Evolutionary conservation across 495 filamentous ascomycete species (phyloP), one percentile per base, ranked within the genome.

Genomic region (Podospora conica): DNA sequence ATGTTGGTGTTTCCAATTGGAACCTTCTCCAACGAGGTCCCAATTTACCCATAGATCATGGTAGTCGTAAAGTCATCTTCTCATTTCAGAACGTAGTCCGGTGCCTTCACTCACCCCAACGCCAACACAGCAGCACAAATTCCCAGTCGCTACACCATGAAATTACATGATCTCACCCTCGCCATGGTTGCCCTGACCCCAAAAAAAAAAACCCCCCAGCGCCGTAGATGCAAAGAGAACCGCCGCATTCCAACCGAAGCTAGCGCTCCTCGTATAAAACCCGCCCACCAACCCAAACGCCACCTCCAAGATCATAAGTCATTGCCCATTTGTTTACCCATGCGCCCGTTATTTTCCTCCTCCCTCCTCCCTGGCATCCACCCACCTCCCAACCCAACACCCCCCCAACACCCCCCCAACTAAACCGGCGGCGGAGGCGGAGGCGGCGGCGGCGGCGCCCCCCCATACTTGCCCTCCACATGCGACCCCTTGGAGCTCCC

Each of bases 401-500:
- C 33, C 33, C 2, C 6, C 33, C 15, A 48, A 48, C 8, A 29
- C 12, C 33, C 0, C 33, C 4, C 3, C 12, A 3, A 12, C 33
- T 48, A 48, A n/a, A 48, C 40, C 40, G 40, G 40, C 10, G 56
- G 28, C 22, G 28, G 28, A n/a, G 59, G 59, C 59, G 59, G 59
- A 6, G 61, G 61, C 15, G 61, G 61, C 1, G 53, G 40, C 23
- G 53, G 53, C 10, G 61, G 61, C 53, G 48, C 25, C 61, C 60
- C 64, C 66, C 68, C 27, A 54, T 63, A 18, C 61, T n/a, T 40
- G 21, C 22, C 58, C 58, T 18, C 58, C 18, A 18, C 58, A 28
- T 72, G 68, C 3, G 72, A 73, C 22, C 62, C 62, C 60, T 71
- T 74, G 31, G 74, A 76, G 53, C 56, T 72, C 5, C 72, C 66